Percentiles rank a stretch among this genome's conserved stretches.
These are phyloP conservation scores for Hippophae gyantsensis DNA, from an alignment of 306 rosid species.

Conservation along the genomic window DNA sequence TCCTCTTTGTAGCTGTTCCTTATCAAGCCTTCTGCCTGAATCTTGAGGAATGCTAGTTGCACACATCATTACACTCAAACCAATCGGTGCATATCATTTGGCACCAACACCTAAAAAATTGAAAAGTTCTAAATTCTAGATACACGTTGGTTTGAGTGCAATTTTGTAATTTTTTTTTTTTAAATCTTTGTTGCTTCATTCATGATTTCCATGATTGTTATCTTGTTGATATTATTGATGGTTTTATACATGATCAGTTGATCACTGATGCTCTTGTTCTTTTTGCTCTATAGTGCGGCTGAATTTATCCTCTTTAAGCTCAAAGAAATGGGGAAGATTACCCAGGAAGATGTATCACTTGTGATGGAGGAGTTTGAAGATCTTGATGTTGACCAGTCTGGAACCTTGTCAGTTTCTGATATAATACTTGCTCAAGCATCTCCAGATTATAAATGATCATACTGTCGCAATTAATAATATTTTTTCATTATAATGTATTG, in stretches of 20 bases:
- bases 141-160: too few species aligned
- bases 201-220: too few species aligned
- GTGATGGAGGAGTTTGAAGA: conserved; percentile 69
- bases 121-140: too few species aligned
- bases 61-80: too few species aligned
- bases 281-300: conserved; percentile 39
- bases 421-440: conserved; percentile 54
- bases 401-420: conserved; percentile 56
- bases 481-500: background rate
- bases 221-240: too few species aligned
- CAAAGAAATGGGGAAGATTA: conserved; percentile 84
- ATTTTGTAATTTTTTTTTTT: too few species aligned
- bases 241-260: background rate
- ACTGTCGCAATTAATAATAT: background rate
- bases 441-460: conserved; percentile 9
- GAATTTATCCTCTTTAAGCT: conserved; percentile 74
- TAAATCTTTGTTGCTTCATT: too few species aligned
- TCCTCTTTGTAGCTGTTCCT: background rate
- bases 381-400: conserved; percentile 87
- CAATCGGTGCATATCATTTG: too few species aligned
- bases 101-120: too few species aligned
- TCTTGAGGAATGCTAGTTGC: background rate
- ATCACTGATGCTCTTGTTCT: background rate
- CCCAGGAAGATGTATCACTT: conserved; percentile 59
- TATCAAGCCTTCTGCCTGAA: background rate